These are phyloP conservation scores for Cavenderia fasciculata DNA, from an alignment of 78 protist genomes.

Conservation along the genomic window DNA sequence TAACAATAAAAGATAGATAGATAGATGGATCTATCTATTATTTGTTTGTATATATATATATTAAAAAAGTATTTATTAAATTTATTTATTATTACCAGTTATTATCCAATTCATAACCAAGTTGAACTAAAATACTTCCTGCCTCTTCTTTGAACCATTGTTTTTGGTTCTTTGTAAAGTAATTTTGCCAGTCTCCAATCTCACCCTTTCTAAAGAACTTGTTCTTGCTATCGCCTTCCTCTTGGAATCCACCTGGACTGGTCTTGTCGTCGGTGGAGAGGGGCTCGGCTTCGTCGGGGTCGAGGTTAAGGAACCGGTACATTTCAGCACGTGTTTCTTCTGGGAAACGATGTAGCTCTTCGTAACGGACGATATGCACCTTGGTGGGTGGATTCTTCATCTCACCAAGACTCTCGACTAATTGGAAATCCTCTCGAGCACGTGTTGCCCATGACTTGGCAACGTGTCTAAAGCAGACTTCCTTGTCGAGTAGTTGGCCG, in stretches of 20 bases:
- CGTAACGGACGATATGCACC: slow-evolving; percentile 43
- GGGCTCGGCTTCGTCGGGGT: slow-evolving; percentile 27
- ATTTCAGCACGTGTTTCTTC: slow-evolving; percentile 15
- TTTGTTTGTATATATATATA: no score
- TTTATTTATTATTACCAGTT: slow-evolving; percentile 21
- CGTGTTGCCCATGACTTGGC: slow-evolving; percentile 50
- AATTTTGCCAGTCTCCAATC: slow-evolving; percentile 72
- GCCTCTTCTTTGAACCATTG: slow-evolving; percentile 70
- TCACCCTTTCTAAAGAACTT: slow-evolving; percentile 78
- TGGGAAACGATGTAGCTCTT: slow-evolving; percentile 63
- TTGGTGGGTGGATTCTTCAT: slow-evolving; percentile 22
- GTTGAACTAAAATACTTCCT: slow-evolving; percentile 31
- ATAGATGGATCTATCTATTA: no score
- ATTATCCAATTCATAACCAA: slow-evolving; percentile 60
- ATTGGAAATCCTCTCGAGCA: slow-evolving; percentile 10
- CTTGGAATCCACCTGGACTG: slow-evolving; percentile 50
- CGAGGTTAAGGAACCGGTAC: slow-evolving; percentile 22
- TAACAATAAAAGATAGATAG: no score
- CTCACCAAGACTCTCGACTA: not conserved
- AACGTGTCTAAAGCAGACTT: slow-evolving; percentile 29
- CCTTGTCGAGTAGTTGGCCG: slow-evolving; percentile 28
- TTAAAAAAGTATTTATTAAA: no score
- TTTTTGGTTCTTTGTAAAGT: slow-evolving; percentile 29
- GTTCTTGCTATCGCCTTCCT: slow-evolving; percentile 12
- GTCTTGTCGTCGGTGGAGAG: slow-evolving; percentile 37